Evolutionary conservation across 2,329 filamentous ascomycete species (phyloP).

Genomic region (Didymella keratinophila): DNA sequence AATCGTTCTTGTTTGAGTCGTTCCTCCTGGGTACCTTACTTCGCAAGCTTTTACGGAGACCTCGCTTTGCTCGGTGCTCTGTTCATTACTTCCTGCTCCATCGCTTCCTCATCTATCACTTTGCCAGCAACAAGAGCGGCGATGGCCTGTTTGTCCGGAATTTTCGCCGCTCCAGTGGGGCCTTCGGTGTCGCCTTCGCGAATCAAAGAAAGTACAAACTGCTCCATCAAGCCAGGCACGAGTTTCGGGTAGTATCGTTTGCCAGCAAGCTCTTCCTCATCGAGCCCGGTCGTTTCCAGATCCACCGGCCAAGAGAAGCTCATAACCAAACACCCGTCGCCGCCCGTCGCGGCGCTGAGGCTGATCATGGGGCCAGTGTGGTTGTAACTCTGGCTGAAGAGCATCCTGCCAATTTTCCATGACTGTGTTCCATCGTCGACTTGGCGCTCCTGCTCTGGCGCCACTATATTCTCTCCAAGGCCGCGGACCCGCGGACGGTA

Average conservation of each 20-base stretch:
- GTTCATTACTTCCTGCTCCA: too few species aligned
- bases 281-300: constrained; percentile 8
- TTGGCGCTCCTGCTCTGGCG: background rate
- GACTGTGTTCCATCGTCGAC: background rate
- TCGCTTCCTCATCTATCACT: too few species aligned
- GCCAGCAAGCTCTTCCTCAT: too few species aligned
- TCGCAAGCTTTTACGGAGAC: too few species aligned
- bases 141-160: too few species aligned
- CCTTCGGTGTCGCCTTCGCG: too few species aligned
- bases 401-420: constrained; percentile 50
- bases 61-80: too few species aligned
- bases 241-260: constrained; percentile 1
- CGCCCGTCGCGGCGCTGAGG: constrained; percentile 54
- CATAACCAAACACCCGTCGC: constrained; percentile 54
- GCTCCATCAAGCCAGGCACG: constrained; percentile 13
- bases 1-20: too few species aligned
- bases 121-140: too few species aligned
- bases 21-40: too few species aligned
- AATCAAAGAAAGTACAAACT: background rate
- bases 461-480: background rate
- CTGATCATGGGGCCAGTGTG: constrained; percentile 50
- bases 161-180: too few species aligned
- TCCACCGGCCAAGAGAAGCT: constrained; percentile 53
- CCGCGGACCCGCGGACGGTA: constrained; percentile 18
- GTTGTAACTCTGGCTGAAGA: constrained; percentile 57